A percentile compares a stretch with the other conserved stretches of the same genome.
These are phyloP conservation scores for Penicillium sp. DNA, from an alignment of 2,329 filamentous ascomycete species.

Conservation along the genomic window DNA sequence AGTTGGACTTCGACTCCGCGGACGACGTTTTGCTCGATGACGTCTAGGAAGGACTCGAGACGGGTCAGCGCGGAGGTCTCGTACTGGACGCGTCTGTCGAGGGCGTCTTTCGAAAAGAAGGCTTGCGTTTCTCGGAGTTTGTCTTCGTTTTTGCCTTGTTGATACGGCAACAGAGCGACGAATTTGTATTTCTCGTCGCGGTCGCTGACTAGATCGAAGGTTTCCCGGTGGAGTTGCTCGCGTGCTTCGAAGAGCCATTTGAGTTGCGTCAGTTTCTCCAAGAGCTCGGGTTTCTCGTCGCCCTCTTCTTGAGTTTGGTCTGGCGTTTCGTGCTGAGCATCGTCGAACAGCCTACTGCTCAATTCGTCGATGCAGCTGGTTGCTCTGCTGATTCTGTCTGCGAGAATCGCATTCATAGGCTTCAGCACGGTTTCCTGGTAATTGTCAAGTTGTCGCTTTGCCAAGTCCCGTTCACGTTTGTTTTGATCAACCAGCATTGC, in stretches of 20 bases:
- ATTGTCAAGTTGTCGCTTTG: slow-evolving; percentile 80
- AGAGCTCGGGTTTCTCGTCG: slow-evolving; percentile 88
- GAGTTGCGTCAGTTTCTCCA: slow-evolving; percentile 91
- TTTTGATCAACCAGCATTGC: slow-evolving; percentile 75
- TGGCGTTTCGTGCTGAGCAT: slow-evolving; percentile 70
- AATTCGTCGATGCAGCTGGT: slow-evolving; percentile 78
- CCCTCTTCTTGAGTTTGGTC: slow-evolving; percentile 93
- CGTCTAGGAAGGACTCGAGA: slow-evolving; percentile 74
- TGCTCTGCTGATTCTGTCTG: slow-evolving; percentile 73
- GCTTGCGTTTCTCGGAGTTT: slow-evolving; percentile 78
- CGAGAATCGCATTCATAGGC: slow-evolving; percentile 80
- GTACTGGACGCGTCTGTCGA: slow-evolving; percentile 72
- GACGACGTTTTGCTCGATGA: slow-evolving; percentile 83
- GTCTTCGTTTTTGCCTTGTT: slow-evolving; percentile 72
- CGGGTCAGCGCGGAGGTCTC: slow-evolving; percentile 75
- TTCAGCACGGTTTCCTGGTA: slow-evolving; percentile 85
- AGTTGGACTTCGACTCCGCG: slow-evolving; percentile 90
- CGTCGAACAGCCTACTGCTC: slow-evolving; percentile 72
- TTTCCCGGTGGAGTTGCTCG: slow-evolving; percentile 83
- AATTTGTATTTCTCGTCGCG: slow-evolving; percentile 86
- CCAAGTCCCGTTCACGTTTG: slow-evolving; percentile 71
- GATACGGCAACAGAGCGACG: slow-evolving; percentile 82
- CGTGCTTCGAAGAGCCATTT: slow-evolving; percentile 97
- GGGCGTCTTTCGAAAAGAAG: slow-evolving; percentile 82
- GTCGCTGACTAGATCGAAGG: slow-evolving; percentile 83